These are phyloP conservation scores for Lactifluus piperatus DNA, from an alignment of 768 basidiomycete genomes.

Conservation along the genomic window DNA sequence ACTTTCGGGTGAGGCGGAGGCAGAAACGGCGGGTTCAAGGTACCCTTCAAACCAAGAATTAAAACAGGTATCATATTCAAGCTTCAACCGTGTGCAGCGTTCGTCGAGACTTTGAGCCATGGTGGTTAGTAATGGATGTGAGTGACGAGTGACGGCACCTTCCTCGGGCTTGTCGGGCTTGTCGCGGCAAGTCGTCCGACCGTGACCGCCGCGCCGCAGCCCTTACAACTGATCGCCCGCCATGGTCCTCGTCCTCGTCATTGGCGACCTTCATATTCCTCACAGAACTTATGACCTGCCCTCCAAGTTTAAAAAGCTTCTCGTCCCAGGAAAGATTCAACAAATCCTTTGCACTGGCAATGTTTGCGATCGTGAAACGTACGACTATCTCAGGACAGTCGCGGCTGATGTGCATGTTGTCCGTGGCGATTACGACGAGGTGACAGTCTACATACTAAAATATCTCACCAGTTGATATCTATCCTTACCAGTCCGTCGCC, in stretches of 20 bases:
- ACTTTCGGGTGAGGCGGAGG: slow-evolving; percentile 31
- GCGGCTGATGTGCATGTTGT: slow-evolving; percentile 89
- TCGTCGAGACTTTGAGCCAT: slow-evolving; percentile 79
- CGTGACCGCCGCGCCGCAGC: too few species aligned
- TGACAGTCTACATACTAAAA: slow-evolving; percentile 28
- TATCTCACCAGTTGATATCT: background rate
- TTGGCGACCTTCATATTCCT: slow-evolving; percentile 97
- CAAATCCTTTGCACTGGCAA: slow-evolving; percentile 98
- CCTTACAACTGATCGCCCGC: background rate
- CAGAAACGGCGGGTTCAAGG: slow-evolving; percentile 64
- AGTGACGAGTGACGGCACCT: too few species aligned
- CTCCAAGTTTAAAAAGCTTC: slow-evolving; percentile 91
- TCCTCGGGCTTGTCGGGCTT: too few species aligned
- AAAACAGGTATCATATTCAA: slow-evolving; percentile 88
- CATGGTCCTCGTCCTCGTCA: slow-evolving; percentile 92
- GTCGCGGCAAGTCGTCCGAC: too few species aligned
- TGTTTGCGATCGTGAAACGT: slow-evolving; percentile 94
- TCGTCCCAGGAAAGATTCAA: slow-evolving; percentile 86
- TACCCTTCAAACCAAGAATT: slow-evolving; percentile 98
- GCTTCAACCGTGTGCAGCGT: slow-evolving; percentile 86
- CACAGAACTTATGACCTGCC: slow-evolving; percentile 86
- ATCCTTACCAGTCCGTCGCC: slow-evolving; percentile 41
- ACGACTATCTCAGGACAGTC: slow-evolving; percentile 92
- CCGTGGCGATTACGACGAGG: slow-evolving; percentile 94
- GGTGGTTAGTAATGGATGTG: background rate